phyloP scores from a whole-genome alignment of 2,329 filamentous ascomycete genomes.

The Penicillium sp. region DNA sequence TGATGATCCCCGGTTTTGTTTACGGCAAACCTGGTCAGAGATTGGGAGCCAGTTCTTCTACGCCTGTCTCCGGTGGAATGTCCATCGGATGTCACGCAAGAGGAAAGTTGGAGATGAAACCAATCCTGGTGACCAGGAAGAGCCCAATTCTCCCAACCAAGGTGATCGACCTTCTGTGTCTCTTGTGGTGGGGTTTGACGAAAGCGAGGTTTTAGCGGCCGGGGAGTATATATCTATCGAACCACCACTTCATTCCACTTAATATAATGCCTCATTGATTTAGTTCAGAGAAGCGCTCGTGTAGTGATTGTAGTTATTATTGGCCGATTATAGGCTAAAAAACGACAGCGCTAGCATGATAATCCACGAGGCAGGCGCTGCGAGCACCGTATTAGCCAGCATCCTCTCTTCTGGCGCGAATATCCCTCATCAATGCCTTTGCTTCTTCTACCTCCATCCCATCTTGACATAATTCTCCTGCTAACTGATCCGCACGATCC shows the following conservation, averaged over 20 bases:
- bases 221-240: slow-evolving; percentile 16
- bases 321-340: slow-evolving; percentile 4
- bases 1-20: slow-evolving; percentile 22
- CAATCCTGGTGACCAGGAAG: background rate
- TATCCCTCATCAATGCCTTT: slow-evolving; percentile 84
- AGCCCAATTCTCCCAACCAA: background rate
- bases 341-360: background rate
- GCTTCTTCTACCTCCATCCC: slow-evolving; percentile 96
- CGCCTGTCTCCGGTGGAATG: slow-evolving; percentile 29
- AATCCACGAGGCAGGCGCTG: background rate
- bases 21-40: slow-evolving; percentile 28
- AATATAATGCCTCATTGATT: background rate
- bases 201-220: slow-evolving; percentile 21
- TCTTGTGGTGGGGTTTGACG: slow-evolving; percentile 30
- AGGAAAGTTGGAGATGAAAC: background rate
- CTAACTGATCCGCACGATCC: slow-evolving; percentile 71
- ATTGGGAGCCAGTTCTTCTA: slow-evolving; percentile 32
- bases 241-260: slow-evolving; percentile 2
- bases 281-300: too few species aligned
- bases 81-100: background rate
- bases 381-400: slow-evolving; percentile 7
- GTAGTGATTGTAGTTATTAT: slow-evolving; percentile 4
- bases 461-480: slow-evolving; percentile 90
- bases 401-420: slow-evolving; percentile 69
- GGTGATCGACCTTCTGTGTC: background rate